Evolutionary conservation across 2,329 filamentous ascomycete species (phyloP).

Genomic region (Leptographium lundbergii): DNA sequence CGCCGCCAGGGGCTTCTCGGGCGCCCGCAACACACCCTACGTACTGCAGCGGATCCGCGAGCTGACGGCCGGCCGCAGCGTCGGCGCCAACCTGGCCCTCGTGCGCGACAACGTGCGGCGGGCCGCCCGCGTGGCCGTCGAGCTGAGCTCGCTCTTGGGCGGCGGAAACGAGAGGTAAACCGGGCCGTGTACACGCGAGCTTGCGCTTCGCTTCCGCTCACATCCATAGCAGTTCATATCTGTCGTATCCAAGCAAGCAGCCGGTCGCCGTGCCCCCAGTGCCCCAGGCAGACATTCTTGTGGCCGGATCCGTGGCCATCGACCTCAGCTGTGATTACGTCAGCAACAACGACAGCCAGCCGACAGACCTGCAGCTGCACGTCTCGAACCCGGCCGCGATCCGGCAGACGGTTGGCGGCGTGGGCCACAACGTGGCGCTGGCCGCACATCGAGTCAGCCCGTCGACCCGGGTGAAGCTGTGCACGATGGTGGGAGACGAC

Average conservation of each 20-base stretch:
- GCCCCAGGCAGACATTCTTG: slow-evolving; percentile 50
- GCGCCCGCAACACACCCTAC: slow-evolving; percentile 74
- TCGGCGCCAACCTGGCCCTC: slow-evolving; percentile 59
- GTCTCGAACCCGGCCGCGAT: slow-evolving; percentile 83
- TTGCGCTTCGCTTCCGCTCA: background rate
- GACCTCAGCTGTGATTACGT: slow-evolving; percentile 75
- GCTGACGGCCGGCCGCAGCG: slow-evolving; percentile 57
- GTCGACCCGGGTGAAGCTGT: slow-evolving; percentile 52
- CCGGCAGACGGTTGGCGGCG: slow-evolving; percentile 73
- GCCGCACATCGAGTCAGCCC: slow-evolving; percentile 61
- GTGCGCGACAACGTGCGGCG: slow-evolving; percentile 40
- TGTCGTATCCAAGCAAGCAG: background rate
- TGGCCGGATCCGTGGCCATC: slow-evolving; percentile 81
- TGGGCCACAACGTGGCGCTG: slow-evolving; percentile 82
- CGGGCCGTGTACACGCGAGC: no score
- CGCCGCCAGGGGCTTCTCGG: slow-evolving; percentile 50
- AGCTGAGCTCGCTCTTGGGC: slow-evolving; percentile 21
- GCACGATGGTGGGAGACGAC: slow-evolving; percentile 73
- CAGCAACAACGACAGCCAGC: slow-evolving; percentile 11
- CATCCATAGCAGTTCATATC: background rate
- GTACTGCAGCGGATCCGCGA: slow-evolving; percentile 69
- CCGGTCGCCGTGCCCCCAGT: background rate
- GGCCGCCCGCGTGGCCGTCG: slow-evolving; percentile 41
- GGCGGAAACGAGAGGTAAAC: slow-evolving; percentile 3
- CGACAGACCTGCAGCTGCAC: slow-evolving; percentile 39